Conservation (phyloP, 129 eudicot species). For the Flaveria robusta region DNA sequence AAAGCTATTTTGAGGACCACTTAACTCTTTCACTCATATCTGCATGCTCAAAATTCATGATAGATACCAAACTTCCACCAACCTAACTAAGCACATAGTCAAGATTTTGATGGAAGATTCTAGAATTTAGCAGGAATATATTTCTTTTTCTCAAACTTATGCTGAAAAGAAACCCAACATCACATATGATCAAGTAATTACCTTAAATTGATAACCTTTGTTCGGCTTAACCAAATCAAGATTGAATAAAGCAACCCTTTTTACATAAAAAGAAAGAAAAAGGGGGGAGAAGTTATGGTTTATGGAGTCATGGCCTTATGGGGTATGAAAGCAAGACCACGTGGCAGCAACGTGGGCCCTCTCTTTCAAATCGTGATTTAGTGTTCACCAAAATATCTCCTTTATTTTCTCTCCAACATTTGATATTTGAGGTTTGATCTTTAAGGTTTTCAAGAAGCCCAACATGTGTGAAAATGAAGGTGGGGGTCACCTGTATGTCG, state of each 20-base stretch:
- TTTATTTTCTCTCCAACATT: conserved; percentile 30
- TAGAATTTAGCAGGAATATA: conserved; percentile 26
- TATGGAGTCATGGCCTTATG: conserved; percentile 24
- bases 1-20: conserved; percentile 47
- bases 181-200: conserved; percentile 36
- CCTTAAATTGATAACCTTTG: conserved; percentile 30
- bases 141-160: conserved; percentile 14
- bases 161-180: conserved; percentile 24
- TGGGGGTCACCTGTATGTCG: conserved; percentile 36
- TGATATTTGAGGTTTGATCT: conserved; percentile 25
- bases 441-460: conserved; percentile 26
- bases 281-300: conserved; percentile 6
- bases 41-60: conserved; percentile 24
- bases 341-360: conserved; percentile 58
- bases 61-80: conserved; percentile 46
- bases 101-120: conserved; percentile 20
- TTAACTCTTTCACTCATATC: conserved; percentile 19
- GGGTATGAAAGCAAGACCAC: conserved; percentile 43
- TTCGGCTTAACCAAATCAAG: conserved; percentile 33
- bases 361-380: conserved; percentile 29
- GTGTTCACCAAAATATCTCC: conserved; percentile 31
- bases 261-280: conserved; percentile 16
- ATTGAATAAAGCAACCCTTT: conserved; percentile 12
- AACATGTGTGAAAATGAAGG: conserved; percentile 32
- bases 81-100: conserved; percentile 29